These are phyloP conservation scores for Aschersonia sp. DNA, from an alignment of 2,329 filamentous ascomycete genomes.

Conservation along the genomic window DNA sequence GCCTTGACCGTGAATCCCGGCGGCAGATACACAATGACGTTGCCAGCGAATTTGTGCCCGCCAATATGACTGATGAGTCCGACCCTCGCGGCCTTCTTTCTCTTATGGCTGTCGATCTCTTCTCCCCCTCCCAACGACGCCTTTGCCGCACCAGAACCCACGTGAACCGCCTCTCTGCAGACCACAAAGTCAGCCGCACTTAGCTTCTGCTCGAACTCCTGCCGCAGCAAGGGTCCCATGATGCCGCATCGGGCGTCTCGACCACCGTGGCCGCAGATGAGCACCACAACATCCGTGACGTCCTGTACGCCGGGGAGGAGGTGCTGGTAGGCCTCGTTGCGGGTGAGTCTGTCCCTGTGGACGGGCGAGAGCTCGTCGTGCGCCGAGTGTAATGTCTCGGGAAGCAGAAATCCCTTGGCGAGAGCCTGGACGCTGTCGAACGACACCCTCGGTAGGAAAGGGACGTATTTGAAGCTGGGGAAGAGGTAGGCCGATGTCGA, in stretches of 20 bases:
- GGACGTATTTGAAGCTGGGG: conserved; percentile 71
- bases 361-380: conserved; percentile 45
- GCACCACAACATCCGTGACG: conserved; percentile 54
- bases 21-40: conserved; percentile 70
- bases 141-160: conserved; percentile 7
- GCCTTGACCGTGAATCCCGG: conserved; percentile 27
- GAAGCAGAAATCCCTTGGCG: conserved; percentile 52
- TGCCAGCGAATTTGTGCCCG: conserved; percentile 76
- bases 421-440: conserved; percentile 40
- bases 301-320: conserved; percentile 43
- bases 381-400: conserved; percentile 43
- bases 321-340: conserved; percentile 35
- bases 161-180: conserved; percentile 27
- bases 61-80: conserved; percentile 68
- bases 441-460: conserved; percentile 50
- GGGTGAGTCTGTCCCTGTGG: conserved; percentile 35
- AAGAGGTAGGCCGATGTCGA: conserved; percentile 60
- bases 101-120: conserved; percentile 2
- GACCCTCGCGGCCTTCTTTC: conserved; percentile 33
- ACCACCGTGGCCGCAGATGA: conserved; percentile 79
- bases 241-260: conserved; percentile 73
- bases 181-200: conserved; percentile 33
- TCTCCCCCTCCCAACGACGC: conserved; percentile 8
- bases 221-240: conserved; percentile 57
- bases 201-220: conserved; percentile 54